Conservation (phyloP, 2,329 filamentous ascomycete species). For the Sporothrix inflata region DNA sequence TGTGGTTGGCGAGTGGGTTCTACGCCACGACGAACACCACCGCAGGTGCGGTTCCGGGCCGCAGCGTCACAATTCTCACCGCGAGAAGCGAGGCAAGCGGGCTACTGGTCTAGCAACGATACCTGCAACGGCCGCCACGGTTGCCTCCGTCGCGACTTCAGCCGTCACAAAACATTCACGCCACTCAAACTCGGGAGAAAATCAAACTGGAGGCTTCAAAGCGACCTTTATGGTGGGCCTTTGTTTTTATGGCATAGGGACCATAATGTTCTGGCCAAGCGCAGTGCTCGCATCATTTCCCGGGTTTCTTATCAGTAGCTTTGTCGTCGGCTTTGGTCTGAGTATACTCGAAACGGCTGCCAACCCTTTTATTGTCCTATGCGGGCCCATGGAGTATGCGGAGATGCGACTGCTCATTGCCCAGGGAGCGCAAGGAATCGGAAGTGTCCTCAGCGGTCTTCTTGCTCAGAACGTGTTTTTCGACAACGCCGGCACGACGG, state of each 20-base stretch:
- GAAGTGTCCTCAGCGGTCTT: conserved; percentile 71
- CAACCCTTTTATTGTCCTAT: conserved; percentile 73
- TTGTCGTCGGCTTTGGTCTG: conserved; percentile 77
- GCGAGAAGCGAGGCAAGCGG: neutral
- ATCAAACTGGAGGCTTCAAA: conserved; percentile 69
- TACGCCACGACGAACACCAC: conserved; percentile 67
- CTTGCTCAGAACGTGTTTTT: conserved; percentile 78
- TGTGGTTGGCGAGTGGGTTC: conserved; percentile 69
- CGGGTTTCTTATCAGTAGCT: conserved; percentile 74
- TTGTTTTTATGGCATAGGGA: conserved; percentile 72
- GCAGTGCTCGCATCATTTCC: conserved; percentile 74
- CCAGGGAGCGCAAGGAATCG: conserved; percentile 76
- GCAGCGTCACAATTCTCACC: neutral
- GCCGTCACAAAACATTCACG: conserved; percentile 1
- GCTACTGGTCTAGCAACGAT: neutral
- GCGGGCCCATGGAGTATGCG: conserved; percentile 72
- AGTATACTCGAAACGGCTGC: conserved; percentile 79
- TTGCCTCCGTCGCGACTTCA: neutral
- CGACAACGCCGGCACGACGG: conserved; percentile 52
- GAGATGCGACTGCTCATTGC: conserved; percentile 76
- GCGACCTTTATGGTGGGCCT: conserved; percentile 79
- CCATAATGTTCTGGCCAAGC: conserved; percentile 86
- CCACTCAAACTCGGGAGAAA: conserved; percentile 37
- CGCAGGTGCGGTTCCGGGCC: conserved; percentile 44
- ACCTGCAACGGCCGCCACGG: neutral